Evolutionary conservation across 129 eudicot species (phyloP).

Genomic region (Tagetes erecta): DNA sequence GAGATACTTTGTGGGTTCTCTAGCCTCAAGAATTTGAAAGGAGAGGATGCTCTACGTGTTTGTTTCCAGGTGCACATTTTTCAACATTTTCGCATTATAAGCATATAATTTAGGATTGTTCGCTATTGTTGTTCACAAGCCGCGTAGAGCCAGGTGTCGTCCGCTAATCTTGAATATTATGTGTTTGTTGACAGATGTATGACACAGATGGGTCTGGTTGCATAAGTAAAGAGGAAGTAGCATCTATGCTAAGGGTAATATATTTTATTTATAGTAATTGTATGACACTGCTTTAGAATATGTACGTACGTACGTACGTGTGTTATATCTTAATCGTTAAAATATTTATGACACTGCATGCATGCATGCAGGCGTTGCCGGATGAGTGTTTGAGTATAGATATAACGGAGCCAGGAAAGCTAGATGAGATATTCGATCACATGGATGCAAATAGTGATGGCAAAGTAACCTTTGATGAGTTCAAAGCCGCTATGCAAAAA

Average conservation of each 20-base stretch:
- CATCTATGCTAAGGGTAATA: slow-evolving; percentile 78
- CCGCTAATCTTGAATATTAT: neutral
- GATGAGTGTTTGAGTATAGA: slow-evolving; percentile 75
- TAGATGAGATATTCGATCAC: slow-evolving; percentile 78
- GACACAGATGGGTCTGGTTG: slow-evolving; percentile 83
- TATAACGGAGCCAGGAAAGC: slow-evolving; percentile 74
- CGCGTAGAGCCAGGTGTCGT: no score
- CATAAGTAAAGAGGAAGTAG: slow-evolving; percentile 82
- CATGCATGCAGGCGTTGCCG: slow-evolving; percentile 57
- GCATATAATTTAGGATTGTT: no score
- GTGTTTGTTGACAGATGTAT: slow-evolving; percentile 64
- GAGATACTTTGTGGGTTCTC: slow-evolving; percentile 82
- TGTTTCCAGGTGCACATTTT: slow-evolving; percentile 65
- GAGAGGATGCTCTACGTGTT: slow-evolving; percentile 78
- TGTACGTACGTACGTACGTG: neutral
- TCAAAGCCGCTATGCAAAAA: slow-evolving; percentile 76
- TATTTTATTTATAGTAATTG: no score
- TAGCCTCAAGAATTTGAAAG: slow-evolving; percentile 67
- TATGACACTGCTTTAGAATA: no score
- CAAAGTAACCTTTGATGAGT: slow-evolving; percentile 76
- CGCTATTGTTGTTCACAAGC: no score
- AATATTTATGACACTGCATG: no score
- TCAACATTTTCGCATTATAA: no score
- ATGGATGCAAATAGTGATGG: slow-evolving; percentile 92
- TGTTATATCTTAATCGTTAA: no score